Base-by-base conservation (phyloP, 108 stramenopile species). In the Hondaea fermentalgiana region DNA sequence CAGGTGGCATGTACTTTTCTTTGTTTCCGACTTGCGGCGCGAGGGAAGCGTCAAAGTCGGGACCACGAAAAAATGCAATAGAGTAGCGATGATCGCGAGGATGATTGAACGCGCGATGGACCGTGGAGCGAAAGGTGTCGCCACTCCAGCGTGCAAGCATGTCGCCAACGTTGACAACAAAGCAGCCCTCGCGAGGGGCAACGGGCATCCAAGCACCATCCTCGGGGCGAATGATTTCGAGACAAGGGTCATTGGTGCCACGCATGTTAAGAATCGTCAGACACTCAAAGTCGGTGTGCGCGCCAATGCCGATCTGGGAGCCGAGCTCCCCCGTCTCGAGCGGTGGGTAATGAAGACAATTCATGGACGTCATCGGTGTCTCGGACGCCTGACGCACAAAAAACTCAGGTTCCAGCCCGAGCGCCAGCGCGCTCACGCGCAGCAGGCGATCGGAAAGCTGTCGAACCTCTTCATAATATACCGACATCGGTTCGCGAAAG, bases 281-380 rank as follows among this genome's bases (percentile, higher is more conserved):
- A 23, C 49, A 47, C 76, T 83, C 76, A 83, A 83, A 83, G 51
- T 83, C 76, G 25, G 76, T 83, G 51, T 83, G 76, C 6, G 76
- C 76, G 14, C 76, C 76, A 45, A 83, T 83, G 8, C 76, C 76
- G 3, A 83, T 21, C 76, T 83, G 76, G 21, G 25, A 8, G 16
- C 64, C 21, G 42, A 23, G 21, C 10, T 83, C 76, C 43, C 25
- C 19, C 43, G 64, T 35, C 19, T 53, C 51, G 6, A 83, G 51
- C 25, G 76, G 76, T 17, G 76, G 76, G 28, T 83, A 83, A 45
- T 83, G 76, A 12, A 83, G 25, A 45, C 76, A 83, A 23, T 83
- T 83, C 76, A 83, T 83, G 25, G 76, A 83, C 8, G n/a, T 83
- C 76, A 83, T 83, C 19, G 76, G 76, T 23, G 76, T 83, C 12